Conservation (phyloP, 129 eudicot species). For the Flaveria linearis region DNA sequence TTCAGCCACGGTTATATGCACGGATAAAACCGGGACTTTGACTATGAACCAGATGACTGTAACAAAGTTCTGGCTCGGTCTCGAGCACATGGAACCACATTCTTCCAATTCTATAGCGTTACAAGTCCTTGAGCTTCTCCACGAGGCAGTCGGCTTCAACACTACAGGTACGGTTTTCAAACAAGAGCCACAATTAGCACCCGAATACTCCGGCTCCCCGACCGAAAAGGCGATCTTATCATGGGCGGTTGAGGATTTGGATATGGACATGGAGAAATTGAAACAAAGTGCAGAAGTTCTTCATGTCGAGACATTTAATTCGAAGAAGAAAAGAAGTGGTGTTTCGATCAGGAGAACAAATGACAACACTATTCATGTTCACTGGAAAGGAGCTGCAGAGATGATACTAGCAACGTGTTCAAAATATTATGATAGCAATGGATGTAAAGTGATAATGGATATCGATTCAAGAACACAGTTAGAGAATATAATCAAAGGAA, state of each 20-base stretch:
- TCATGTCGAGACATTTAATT: conserved; percentile 75
- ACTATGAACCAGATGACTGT: conserved; percentile 83
- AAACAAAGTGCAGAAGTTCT: conserved; percentile 49
- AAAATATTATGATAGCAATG: conserved; percentile 43
- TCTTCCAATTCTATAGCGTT: conserved; percentile 17
- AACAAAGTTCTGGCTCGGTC: conserved; percentile 68
- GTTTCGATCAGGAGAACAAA: conserved; percentile 43
- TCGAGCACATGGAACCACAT: conserved; percentile 35
- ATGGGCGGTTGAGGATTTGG: conserved; percentile 72
- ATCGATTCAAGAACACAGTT: conserved; percentile 47
- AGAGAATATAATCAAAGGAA: conserved; percentile 67
- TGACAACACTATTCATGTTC: conserved; percentile 48
- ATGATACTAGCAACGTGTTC: conserved; percentile 77
- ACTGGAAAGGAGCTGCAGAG: conserved; percentile 98
- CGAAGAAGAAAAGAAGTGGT: conserved; percentile 75
- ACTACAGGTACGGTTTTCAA: conserved; percentile 71
- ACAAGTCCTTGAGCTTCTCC: conserved; percentile 43
- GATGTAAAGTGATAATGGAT: conserved; percentile 35
- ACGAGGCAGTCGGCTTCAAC: conserved; percentile 73
- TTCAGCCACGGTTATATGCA: conserved; percentile 83
- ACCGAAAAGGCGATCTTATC: conserved; percentile 85
- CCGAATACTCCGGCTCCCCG: conserved; percentile 75
- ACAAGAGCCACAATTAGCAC: conserved; percentile 28
- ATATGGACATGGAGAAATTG: conserved; percentile 64
- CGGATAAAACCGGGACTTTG: conserved; percentile 85